Evolutionary conservation across 148 eudicot species (phyloP).

Genomic region (Linanthus parryae): DNA sequence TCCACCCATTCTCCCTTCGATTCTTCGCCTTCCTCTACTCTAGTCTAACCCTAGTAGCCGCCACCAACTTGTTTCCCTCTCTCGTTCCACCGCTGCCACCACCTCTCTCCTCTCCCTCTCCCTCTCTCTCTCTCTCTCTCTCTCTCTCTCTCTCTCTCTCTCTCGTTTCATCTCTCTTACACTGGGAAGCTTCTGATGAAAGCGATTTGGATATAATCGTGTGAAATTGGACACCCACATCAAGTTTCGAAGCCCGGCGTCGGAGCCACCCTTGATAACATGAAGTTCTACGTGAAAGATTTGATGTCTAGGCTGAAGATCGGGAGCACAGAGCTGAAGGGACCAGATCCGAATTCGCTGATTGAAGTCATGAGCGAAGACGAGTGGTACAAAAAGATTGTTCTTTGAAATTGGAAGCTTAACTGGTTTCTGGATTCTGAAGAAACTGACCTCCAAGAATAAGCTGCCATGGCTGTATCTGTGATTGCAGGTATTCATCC

Average conservation of each 20-base stretch:
- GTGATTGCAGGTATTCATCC: too few species aligned
- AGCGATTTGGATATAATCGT: slow-evolving; percentile 58
- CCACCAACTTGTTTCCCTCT: too few species aligned
- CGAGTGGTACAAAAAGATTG: slow-evolving; percentile 56
- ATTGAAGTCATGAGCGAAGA: slow-evolving; percentile 54
- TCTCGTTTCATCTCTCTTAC: too few species aligned
- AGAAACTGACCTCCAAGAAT: slow-evolving; percentile 47
- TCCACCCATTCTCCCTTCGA: too few species aligned
- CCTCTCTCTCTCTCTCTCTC: too few species aligned
- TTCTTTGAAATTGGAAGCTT: slow-evolving; percentile 38
- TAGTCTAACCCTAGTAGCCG: too few species aligned
- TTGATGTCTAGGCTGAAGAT: slow-evolving; percentile 59
- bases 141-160: too few species aligned
- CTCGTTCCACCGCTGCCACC: too few species aligned
- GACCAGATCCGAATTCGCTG: slow-evolving; percentile 41
- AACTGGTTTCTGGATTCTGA: slow-evolving; percentile 42
- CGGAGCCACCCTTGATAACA: slow-evolving; percentile 47
- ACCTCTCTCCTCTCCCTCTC: too few species aligned
- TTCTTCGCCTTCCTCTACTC: too few species aligned
- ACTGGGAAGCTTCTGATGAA: slow-evolving; percentile 83
- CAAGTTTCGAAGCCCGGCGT: slow-evolving; percentile 38
- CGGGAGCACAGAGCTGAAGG: slow-evolving; percentile 53
- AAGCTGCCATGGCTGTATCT: slow-evolving; percentile 35
- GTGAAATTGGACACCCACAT: slow-evolving; percentile 35
- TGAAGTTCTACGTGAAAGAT: slow-evolving; percentile 60